phyloP scores from a whole-genome alignment of 352 stramenopile genomes.

The Saprolegnia diclina region DNA sequence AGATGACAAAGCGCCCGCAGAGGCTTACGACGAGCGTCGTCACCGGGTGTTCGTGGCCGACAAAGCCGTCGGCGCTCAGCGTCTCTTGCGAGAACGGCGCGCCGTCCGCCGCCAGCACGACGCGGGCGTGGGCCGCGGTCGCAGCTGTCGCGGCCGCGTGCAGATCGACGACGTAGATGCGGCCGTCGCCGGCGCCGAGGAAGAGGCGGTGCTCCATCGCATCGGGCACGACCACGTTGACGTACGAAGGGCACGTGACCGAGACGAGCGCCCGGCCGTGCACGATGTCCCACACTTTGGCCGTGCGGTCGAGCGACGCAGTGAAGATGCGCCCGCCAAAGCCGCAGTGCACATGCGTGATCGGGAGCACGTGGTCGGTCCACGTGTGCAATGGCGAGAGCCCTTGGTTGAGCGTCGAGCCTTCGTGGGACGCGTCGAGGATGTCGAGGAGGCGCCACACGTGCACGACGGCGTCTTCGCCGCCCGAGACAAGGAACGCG shows the following conservation, averaged over 20 bases:
- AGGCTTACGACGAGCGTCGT: slow-evolving; percentile 50
- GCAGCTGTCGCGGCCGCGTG: slow-evolving; percentile 48
- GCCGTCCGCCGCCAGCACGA: slow-evolving; percentile 29
- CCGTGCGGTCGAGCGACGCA: slow-evolving; percentile 66
- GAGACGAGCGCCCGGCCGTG: slow-evolving; percentile 55
- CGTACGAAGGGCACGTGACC: slow-evolving; percentile 60
- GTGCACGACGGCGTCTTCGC: slow-evolving; percentile 77
- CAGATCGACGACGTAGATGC: slow-evolving; percentile 65
- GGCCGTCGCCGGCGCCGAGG: slow-evolving; percentile 61
- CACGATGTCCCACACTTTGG: slow-evolving; percentile 65
- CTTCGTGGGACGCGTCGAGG: slow-evolving; percentile 48
- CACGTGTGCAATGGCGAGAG: slow-evolving; percentile 55
- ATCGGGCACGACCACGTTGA: slow-evolving; percentile 56
- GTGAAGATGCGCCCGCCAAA: slow-evolving; percentile 63
- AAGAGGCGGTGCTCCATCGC: slow-evolving; percentile 64
- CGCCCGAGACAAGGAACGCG: slow-evolving; percentile 69
- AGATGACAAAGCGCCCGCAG: slow-evolving; percentile 54
- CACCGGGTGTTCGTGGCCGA: slow-evolving; percentile 57
- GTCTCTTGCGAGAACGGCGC: slow-evolving; percentile 33
- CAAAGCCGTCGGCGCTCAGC: slow-evolving; percentile 45
- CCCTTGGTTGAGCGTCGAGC: slow-evolving; percentile 45
- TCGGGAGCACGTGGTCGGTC: slow-evolving; percentile 71
- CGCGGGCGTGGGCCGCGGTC: slow-evolving; percentile 47
- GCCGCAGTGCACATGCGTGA: slow-evolving; percentile 65
- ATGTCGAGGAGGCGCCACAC: slow-evolving; percentile 71